Conservation (phyloP, 2,329 filamentous ascomycete genomes). For the Nigrograna mackinnonii region DNA sequence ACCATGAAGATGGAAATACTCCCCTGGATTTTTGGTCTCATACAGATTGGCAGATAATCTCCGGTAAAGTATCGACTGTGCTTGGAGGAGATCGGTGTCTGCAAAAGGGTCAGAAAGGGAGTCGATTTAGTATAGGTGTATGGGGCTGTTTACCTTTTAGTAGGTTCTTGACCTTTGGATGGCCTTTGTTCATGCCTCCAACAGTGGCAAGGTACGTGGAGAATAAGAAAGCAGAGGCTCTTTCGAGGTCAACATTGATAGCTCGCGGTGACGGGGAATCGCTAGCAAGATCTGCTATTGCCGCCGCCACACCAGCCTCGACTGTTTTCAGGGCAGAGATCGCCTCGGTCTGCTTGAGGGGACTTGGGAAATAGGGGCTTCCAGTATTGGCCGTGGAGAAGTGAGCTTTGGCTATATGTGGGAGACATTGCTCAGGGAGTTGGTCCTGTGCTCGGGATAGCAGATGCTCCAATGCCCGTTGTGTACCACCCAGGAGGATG, state of each 20-base stretch:
- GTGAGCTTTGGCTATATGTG: constrained; percentile 29
- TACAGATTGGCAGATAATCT: constrained; percentile 75
- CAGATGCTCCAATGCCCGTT: constrained; percentile 33
- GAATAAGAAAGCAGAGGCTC: constrained; percentile 60
- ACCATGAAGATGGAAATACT: constrained; percentile 77
- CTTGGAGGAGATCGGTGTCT: constrained; percentile 74
- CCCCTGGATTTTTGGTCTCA: constrained; percentile 65
- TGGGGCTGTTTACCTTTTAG: constrained; percentile 39
- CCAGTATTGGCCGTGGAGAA: constrained; percentile 43
- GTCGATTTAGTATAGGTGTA: background rate
- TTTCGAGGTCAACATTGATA: constrained; percentile 58
- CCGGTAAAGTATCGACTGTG: constrained; percentile 72
- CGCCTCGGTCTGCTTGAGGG: constrained; percentile 58
- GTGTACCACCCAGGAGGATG: constrained; percentile 37
- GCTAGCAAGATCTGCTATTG: constrained; percentile 58
- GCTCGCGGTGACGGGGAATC: constrained; percentile 47
- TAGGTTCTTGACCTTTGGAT: constrained; percentile 51
- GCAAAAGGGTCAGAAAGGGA: constrained; percentile 12
- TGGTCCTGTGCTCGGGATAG: constrained; percentile 34
- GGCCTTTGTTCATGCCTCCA: constrained; percentile 50
- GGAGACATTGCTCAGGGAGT: constrained; percentile 35
- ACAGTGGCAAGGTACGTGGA: constrained; percentile 62
- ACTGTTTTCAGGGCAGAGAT: constrained; percentile 61
- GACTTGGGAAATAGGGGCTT: constrained; percentile 45
- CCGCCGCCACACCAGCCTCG: constrained; percentile 63